Conservation (phyloP, 179 eudicot genomes). For the Gypsophila paniculata region DNA sequence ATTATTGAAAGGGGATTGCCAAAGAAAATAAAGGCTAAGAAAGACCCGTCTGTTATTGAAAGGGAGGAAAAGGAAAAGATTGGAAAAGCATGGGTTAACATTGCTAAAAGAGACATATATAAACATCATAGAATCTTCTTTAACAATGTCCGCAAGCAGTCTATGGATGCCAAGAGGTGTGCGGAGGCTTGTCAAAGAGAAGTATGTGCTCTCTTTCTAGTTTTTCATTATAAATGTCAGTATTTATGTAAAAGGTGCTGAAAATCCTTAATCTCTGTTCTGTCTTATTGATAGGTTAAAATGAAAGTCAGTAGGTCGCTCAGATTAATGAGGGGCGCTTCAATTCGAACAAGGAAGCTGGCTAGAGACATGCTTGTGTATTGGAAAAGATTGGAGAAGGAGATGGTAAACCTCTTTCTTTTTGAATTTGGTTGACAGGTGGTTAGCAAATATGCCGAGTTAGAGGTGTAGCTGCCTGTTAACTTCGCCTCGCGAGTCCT, state of each 20-base stretch:
- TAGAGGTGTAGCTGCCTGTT: conserved; percentile 10
- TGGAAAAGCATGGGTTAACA: conserved; percentile 71
- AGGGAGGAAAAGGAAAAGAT: conserved; percentile 82
- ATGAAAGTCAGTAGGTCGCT: conserved; percentile 85
- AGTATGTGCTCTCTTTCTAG: conserved; percentile 34
- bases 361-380: conserved; percentile 90
- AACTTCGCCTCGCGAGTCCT: conserved; percentile 9
- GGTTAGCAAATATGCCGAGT: conserved; percentile 12
- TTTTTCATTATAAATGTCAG: not conserved
- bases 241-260: not conserved
- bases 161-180: conserved; percentile 76
- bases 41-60: conserved; percentile 76
- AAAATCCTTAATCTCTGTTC: conserved; percentile 11
- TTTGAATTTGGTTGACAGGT: not conserved
- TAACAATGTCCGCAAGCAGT: conserved; percentile 60
- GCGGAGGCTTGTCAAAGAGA: conserved; percentile 94
- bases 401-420: conserved; percentile 60
- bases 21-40: conserved; percentile 52
- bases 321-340: conserved; percentile 74
- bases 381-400: conserved; percentile 95
- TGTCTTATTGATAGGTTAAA: conserved; percentile 61
- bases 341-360: conserved; percentile 74
- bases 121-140: conserved; percentile 66
- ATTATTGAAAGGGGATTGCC: conserved; percentile 92
- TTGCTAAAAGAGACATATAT: conserved; percentile 76